Conservation (phyloP, 1,284 basidiomycete genomes). For the Neonothopanus nambi region DNA sequence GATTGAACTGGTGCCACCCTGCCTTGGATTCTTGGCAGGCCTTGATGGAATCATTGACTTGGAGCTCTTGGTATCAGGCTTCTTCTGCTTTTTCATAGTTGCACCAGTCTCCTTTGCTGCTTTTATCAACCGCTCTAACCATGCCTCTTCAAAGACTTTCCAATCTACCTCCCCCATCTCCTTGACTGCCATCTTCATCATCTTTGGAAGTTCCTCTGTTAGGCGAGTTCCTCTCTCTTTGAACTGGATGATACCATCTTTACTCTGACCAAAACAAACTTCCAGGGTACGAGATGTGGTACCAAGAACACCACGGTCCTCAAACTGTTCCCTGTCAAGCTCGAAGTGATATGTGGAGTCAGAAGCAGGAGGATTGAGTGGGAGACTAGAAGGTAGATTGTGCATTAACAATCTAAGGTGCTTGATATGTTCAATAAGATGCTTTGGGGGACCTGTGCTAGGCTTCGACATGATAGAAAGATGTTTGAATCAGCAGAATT, state of each 20-base stretch:
- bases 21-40: background rate
- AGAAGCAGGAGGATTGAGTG: background rate
- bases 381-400: conserved; percentile 1
- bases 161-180: conserved; percentile 6
- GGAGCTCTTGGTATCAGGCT: background rate
- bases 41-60: background rate
- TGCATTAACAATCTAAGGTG: conserved; percentile 4
- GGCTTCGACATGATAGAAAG: background rate
- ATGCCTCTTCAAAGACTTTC: conserved; percentile 1
- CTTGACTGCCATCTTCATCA: conserved; percentile 11
- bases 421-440: conserved; percentile 7
- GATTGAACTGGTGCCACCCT: no score
- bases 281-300: conserved; percentile 4
- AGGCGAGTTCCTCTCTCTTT: conserved; percentile 2
- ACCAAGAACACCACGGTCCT: conserved; percentile 4
- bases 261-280: conserved; percentile 1
- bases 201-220: background rate
- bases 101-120: conserved; percentile 4
- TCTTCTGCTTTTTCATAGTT: background rate
- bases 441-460: background rate
- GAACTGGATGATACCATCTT: background rate
- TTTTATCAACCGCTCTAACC: conserved; percentile 11
- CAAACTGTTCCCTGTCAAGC: background rate
- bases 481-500: no score
- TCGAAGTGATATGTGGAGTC: conserved; percentile 8